phyloP scores from a whole-genome alignment of 305 asterid species.

The Plantago coronopus region DNA sequence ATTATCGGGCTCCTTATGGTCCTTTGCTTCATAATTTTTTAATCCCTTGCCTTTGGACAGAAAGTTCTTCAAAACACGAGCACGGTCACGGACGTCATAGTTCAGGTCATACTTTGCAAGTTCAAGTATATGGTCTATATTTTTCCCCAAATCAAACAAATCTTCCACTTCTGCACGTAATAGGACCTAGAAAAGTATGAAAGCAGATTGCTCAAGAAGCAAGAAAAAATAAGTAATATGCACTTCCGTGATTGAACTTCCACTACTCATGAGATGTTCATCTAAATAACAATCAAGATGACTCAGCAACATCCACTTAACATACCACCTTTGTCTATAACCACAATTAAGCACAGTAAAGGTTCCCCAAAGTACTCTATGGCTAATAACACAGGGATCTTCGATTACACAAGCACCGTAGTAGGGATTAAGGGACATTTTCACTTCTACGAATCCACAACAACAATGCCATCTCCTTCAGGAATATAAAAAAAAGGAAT shows the following conservation, averaged over 20 bases:
- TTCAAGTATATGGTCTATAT: constrained; percentile 63
- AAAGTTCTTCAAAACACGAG: constrained; percentile 61
- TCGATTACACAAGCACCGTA: no score
- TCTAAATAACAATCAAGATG: no score
- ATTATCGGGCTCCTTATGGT: constrained; percentile 34
- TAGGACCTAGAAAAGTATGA: constrained; percentile 52
- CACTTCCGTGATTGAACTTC: constrained; percentile 11
- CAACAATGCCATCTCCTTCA: no score
- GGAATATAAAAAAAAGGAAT: no score
- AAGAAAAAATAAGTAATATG: neutral
- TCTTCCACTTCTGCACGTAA: constrained; percentile 59
- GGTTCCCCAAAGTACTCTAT: no score
- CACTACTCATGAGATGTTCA: no score
- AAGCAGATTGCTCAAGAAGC: constrained; percentile 21
- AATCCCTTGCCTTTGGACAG: constrained; percentile 42
- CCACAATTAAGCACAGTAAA: no score
- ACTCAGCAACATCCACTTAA: no score
- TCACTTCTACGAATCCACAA: no score
- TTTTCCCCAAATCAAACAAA: constrained; percentile 35
- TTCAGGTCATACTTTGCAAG: constrained; percentile 78
- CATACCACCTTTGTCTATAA: no score
- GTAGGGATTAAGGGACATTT: no score
- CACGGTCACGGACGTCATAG: constrained; percentile 95
- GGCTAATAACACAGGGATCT: no score
- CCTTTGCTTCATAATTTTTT: constrained; percentile 35